These are phyloP conservation scores for Castanea mollissima DNA, from an alignment of 306 rosid species.

Conservation along the genomic window DNA sequence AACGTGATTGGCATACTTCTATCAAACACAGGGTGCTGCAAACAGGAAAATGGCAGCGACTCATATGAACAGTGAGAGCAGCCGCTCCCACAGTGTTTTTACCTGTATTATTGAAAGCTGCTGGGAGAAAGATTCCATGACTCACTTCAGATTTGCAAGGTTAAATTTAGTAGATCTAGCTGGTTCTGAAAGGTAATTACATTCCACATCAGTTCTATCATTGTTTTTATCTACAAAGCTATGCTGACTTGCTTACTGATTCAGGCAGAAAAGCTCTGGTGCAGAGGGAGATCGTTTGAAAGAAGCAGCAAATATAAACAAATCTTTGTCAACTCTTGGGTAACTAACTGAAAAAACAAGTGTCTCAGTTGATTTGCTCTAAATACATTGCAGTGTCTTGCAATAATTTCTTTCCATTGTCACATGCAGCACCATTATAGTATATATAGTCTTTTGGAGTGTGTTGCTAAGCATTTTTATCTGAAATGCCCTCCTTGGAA, in stretches of 20 bases:
- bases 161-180: constrained; percentile 93
- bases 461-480: neutral
- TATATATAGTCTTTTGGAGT: neutral
- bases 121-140: constrained; percentile 87
- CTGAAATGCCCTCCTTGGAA: neutral
- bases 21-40: constrained; percentile 71
- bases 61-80: constrained; percentile 90
- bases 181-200: constrained; percentile 87
- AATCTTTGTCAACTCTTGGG: constrained; percentile 95
- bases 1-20: constrained; percentile 16
- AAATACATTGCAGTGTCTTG: neutral
- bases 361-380: constrained; percentile 23
- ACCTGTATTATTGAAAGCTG: constrained; percentile 89
- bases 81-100: constrained; percentile 95
- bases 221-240: constrained; percentile 17
- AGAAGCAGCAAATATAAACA: constrained; percentile 96
- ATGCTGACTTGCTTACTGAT: constrained; percentile 29
- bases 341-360: constrained; percentile 29
- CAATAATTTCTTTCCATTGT: neutral
- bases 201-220: constrained; percentile 11
- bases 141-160: constrained; percentile 92
- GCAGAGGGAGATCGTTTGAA: constrained; percentile 92
- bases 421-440: neutral
- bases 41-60: constrained; percentile 96
- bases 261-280: constrained; percentile 95